A percentile compares a stretch with the other conserved stretches of the same genome.
Evolutionary conservation across 352 stramenopile species (phyloP).

Genomic region (Elongisporangium anandrum): DNA sequence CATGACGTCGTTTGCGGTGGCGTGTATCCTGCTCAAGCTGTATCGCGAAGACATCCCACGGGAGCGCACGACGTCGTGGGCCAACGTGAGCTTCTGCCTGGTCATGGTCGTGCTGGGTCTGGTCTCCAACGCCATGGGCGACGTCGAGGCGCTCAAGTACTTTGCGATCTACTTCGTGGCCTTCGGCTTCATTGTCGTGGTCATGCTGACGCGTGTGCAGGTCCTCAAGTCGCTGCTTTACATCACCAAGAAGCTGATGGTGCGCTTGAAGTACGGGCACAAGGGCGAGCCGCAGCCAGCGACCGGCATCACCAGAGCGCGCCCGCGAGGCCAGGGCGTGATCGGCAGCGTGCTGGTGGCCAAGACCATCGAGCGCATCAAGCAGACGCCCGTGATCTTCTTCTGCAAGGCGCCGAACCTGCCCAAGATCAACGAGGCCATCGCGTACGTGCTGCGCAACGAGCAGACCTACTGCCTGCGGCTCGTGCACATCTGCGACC

Average conservation of each 20-base stretch:
- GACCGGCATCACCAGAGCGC: too few species aligned
- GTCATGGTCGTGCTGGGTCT: conserved; percentile 42
- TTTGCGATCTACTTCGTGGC: conserved; percentile 59
- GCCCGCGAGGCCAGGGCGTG: too few species aligned
- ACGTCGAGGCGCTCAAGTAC: conserved; percentile 35
- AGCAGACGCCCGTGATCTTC: conserved; percentile 84
- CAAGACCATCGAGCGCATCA: conserved; percentile 71
- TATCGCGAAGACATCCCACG: conserved; percentile 73
- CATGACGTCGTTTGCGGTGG: conserved; percentile 76
- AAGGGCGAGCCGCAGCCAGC: conserved; percentile 29
- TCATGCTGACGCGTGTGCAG: conserved; percentile 62
- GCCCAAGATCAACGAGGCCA: conserved; percentile 89
- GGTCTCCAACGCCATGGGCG: conserved; percentile 43
- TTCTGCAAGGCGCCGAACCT: conserved; percentile 88
- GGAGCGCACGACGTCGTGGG: conserved; percentile 59
- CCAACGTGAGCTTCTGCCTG: conserved; percentile 49
- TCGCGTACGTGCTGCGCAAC: conserved; percentile 88
- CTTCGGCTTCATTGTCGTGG: conserved; percentile 34
- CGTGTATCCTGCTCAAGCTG: conserved; percentile 85
- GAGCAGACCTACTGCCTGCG: conserved; percentile 86
- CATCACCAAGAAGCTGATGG: conserved; percentile 38
- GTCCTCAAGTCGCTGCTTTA: conserved; percentile 47
- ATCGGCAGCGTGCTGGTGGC: conserved; percentile 58
- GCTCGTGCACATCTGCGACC: conserved; percentile 70
- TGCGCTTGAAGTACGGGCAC: too few species aligned